Conservation (phyloP, 331 rosid genomes). For the Ulmus americana region DNA sequence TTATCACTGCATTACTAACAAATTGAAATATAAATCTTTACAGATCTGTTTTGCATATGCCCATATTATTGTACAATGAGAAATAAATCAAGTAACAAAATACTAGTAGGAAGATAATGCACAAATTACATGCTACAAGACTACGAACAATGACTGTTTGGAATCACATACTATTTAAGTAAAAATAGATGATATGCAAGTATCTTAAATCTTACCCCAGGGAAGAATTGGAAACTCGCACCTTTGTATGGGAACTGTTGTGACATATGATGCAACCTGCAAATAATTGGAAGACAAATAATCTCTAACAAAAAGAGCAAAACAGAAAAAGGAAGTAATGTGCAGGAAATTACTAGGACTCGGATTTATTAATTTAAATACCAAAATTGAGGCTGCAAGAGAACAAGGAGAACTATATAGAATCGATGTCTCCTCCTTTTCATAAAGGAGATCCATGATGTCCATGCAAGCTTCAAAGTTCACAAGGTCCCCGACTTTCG, state of each 20-base stretch:
- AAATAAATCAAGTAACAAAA: not conserved
- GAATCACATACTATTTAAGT: not conserved
- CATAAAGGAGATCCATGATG: conserved; percentile 80
- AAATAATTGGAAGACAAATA: conserved; percentile 2
- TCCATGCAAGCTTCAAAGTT: conserved; percentile 71
- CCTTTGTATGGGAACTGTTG: conserved; percentile 64
- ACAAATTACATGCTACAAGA: not conserved
- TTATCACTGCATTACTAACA: not conserved
- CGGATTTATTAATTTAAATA: not conserved
- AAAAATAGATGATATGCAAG: conserved; percentile 8
- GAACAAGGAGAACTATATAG: conserved; percentile 47
- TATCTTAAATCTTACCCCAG: conserved; percentile 58
- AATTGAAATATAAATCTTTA: not conserved
- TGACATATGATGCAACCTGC: conserved; percentile 70
- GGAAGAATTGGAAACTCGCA: conserved; percentile 76
- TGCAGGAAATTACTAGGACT: not conserved
- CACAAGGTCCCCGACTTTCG: conserved; percentile 69
- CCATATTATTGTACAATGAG: not conserved
- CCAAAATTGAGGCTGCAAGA: conserved; percentile 82
- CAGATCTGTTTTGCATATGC: not conserved
- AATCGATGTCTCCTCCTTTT: conserved; percentile 54
- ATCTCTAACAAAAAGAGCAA: not conserved
- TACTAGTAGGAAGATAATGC: not conserved
- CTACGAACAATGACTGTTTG: not conserved
- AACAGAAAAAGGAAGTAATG: not conserved